Evolutionary conservation across 169 alveolate genomes (phyloP), one percentile per base, ranked within the genome.

Genomic region (Babesia ovata): DNA sequence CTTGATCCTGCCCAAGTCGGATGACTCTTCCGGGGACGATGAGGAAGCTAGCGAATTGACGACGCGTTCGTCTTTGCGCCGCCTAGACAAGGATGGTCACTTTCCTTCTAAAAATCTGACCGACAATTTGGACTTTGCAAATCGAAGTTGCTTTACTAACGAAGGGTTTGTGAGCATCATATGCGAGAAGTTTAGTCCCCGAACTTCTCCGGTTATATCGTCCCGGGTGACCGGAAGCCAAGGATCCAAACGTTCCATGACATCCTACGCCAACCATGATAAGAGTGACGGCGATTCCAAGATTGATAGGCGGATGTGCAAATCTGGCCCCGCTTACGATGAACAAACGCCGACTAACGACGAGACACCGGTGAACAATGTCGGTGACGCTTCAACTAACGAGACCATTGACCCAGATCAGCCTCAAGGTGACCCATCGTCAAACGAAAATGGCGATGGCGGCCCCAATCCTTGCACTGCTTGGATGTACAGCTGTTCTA

Each of bases 1-100:
- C 19, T 61, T 81, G 48, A 44, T 65, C 45, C 36, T 81, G 49
- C 72, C 56, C 0, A 67, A 67, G 54, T n/a, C 53, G 19, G 66
- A 53, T 19, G 58, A 29, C 16, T 21, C 46, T 10, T 0, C 8
- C 2, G 61, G 24, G 1, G 70, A 42, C 2, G 48, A 45, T 12
- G 45, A 14, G 11, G 21, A 42, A 11, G 3, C n/a, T 21, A 24
- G 61, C 50, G 58, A 22, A 13, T 2, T 17, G 19, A 26, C 19
- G n/a, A 26, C 60, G 14, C 61, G 24, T 9, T 24, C 60, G 21
- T 33, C 60, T 17, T 21, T 26, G 16, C 50, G 42, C 21, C 66
- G 36, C 16, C 4, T 49, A 6, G 65, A 54, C 76, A 49, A n/a
- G 24, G 29, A 24, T 28, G 66, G 54, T 39, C 45, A 52, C 50